Evolutionary conservation across 1,284 basidiomycete species (phyloP).

Genomic region (Golubevia pallescens): DNA sequence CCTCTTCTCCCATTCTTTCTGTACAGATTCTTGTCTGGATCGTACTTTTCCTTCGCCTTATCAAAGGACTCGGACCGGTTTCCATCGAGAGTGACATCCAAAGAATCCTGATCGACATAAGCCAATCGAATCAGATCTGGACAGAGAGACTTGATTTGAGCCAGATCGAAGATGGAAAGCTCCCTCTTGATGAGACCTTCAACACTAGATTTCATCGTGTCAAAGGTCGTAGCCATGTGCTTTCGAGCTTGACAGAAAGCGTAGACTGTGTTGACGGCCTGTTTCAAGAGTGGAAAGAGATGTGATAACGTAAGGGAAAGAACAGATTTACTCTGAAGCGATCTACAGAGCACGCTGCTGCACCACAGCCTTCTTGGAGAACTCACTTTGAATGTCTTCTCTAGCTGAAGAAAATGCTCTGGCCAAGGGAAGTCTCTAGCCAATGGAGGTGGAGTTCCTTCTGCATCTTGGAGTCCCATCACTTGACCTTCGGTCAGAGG

Average conservation of each 20-base stretch:
- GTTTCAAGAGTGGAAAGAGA: neutral
- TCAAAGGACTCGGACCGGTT: constrained; percentile 5
- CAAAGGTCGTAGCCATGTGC: constrained; percentile 80
- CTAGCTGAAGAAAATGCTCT: constrained; percentile 63
- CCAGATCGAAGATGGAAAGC: constrained; percentile 51
- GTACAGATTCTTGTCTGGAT: constrained; percentile 14
- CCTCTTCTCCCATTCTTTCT: constrained; percentile 12
- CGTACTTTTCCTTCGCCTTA: constrained; percentile 10
- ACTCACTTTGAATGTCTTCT: constrained; percentile 64
- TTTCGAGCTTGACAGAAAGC: constrained; percentile 85
- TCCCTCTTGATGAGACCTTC: constrained; percentile 78
- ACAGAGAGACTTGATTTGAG: constrained; percentile 57
- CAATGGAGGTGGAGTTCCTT: neutral
- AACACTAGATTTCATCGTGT: constrained; percentile 76
- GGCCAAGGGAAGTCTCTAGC: constrained; percentile 47
- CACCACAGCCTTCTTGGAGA: neutral
- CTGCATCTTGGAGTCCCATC: neutral
- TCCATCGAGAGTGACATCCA: constrained; percentile 41
- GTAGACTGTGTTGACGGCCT: constrained; percentile 88
- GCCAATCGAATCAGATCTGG: constrained; percentile 55
- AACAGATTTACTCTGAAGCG: too few relatives aligned
- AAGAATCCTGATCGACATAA: constrained; percentile 52
- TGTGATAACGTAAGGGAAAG: neutral
- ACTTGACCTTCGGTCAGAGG: too few relatives aligned
- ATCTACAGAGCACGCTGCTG: too few relatives aligned